These are phyloP conservation scores for Camillea tinctor DNA, from an alignment of 2,329 filamentous ascomycete species.

Conservation along the genomic window DNA sequence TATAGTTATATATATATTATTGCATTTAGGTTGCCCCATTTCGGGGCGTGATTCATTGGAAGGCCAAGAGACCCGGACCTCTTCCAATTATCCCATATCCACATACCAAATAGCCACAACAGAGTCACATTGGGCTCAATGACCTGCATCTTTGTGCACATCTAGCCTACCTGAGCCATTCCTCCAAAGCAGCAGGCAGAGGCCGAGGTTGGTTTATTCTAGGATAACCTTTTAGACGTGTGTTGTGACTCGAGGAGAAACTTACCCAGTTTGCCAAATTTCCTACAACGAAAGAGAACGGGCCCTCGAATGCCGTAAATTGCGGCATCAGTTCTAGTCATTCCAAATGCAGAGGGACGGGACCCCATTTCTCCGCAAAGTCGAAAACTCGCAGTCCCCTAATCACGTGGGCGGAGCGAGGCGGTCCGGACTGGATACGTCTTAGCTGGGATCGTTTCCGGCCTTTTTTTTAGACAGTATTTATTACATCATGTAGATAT, in stretches of 20 bases:
- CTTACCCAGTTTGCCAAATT: background rate
- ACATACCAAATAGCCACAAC: background rate
- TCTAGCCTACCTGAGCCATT: background rate
- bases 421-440: background rate
- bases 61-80: background rate
- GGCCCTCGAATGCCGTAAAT: background rate
- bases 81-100: background rate
- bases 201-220: background rate
- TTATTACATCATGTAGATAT: too few species aligned
- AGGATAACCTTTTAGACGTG: background rate
- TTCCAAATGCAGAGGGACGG: background rate
- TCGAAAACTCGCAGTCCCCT: background rate
- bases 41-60: background rate
- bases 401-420: slow-evolving; percentile 1
- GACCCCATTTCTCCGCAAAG: background rate
- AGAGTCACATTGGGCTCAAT: background rate
- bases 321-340: background rate
- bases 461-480: too few species aligned
- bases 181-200: too few species aligned
- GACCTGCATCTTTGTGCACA: too few species aligned
- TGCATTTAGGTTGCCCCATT: background rate
- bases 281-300: background rate
- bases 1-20: background rate
- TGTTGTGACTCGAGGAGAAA: background rate
- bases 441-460: background rate